Conservation (phyloP, 352 stramenopile species). For the Pythium sukuiense region DNA sequence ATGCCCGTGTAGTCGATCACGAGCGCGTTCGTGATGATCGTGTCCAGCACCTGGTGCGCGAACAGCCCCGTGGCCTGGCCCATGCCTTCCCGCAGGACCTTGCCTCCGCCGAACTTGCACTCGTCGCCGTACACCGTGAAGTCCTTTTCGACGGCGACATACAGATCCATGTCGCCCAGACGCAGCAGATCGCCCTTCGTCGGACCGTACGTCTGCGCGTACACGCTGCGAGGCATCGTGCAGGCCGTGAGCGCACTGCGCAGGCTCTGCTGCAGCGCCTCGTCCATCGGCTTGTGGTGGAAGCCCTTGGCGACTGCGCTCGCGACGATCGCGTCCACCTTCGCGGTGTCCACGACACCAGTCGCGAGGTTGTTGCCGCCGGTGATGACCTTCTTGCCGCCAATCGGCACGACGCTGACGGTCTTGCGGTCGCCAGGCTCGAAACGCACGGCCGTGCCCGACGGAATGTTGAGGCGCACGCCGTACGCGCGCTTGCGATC, state of each 20-base stretch:
- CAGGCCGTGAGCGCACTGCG: slow-evolving; percentile 25
- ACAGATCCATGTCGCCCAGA: slow-evolving; percentile 93
- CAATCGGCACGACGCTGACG: slow-evolving; percentile 93
- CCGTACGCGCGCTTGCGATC: slow-evolving; percentile 91
- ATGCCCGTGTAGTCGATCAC: slow-evolving; percentile 95
- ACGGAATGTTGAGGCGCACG: slow-evolving; percentile 94
- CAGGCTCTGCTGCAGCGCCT: slow-evolving; percentile 5
- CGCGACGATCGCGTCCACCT: slow-evolving; percentile 57
- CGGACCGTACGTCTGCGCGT: slow-evolving; percentile 92
- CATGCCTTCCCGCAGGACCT: slow-evolving; percentile 87
- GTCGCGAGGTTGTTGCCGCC: slow-evolving; percentile 90
- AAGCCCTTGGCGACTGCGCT: slow-evolving; percentile 54
- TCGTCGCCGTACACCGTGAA: slow-evolving; percentile 78
- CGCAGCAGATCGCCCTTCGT: slow-evolving; percentile 93
- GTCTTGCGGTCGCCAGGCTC: slow-evolving; percentile 96
- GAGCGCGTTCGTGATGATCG: slow-evolving; percentile 97
- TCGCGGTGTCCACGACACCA: slow-evolving; percentile 65
- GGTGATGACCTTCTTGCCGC: slow-evolving; percentile 83
- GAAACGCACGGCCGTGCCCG: slow-evolving; percentile 93
- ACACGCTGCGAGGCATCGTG: slow-evolving; percentile 68
- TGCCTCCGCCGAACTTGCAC: slow-evolving; percentile 96
- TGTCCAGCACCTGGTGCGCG: slow-evolving; percentile 81
- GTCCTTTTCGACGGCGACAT: slow-evolving; percentile 90
- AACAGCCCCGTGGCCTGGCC: slow-evolving; percentile 57
- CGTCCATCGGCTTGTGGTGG: slow-evolving; percentile 52